Conservation (phyloP, 176 grass and related monocot genomes). For the Aegilops bicornis region DNA sequence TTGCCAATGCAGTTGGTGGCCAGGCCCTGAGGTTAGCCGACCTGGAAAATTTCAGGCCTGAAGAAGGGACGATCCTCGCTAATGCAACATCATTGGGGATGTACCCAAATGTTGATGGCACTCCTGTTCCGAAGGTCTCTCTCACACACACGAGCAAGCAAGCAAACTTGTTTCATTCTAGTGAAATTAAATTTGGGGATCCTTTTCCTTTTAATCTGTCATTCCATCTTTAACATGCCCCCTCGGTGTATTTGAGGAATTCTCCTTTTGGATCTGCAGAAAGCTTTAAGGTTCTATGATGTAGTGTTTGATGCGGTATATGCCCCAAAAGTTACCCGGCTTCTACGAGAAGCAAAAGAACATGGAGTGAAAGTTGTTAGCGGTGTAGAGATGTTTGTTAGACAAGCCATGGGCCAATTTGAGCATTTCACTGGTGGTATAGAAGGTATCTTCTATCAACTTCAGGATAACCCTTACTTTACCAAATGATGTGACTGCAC, state of each 20-base stretch:
- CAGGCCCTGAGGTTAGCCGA: constrained; percentile 74
- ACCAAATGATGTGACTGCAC: neutral
- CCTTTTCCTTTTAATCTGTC: neutral
- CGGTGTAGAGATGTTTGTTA: constrained; percentile 93
- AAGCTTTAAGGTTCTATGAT: constrained; percentile 72
- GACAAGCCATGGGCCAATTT: constrained; percentile 92
- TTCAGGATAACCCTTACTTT: neutral
- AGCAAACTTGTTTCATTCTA: constrained; percentile 18
- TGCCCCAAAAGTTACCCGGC: constrained; percentile 79
- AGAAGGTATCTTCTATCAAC: constrained; percentile 58
- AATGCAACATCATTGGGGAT: constrained; percentile 98
- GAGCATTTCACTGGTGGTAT: constrained; percentile 76
- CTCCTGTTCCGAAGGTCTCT: constrained; percentile 79
- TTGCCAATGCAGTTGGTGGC: constrained; percentile 77
- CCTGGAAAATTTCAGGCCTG: constrained; percentile 73
- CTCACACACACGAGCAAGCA: neutral
- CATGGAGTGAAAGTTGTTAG: constrained; percentile 75
- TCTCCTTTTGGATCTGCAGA: constrained; percentile 46
- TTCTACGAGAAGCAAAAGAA: constrained; percentile 89
- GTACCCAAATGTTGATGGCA: constrained; percentile 85
- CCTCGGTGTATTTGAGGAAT: constrained; percentile 16
- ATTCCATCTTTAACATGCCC: constrained; percentile 1
- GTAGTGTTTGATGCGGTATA: constrained; percentile 96
- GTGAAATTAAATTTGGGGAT: neutral
- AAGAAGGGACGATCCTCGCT: constrained; percentile 91